Conservation (phyloP, 2,329 filamentous ascomycete genomes). For the Raffaelea ambrosiae region DNA sequence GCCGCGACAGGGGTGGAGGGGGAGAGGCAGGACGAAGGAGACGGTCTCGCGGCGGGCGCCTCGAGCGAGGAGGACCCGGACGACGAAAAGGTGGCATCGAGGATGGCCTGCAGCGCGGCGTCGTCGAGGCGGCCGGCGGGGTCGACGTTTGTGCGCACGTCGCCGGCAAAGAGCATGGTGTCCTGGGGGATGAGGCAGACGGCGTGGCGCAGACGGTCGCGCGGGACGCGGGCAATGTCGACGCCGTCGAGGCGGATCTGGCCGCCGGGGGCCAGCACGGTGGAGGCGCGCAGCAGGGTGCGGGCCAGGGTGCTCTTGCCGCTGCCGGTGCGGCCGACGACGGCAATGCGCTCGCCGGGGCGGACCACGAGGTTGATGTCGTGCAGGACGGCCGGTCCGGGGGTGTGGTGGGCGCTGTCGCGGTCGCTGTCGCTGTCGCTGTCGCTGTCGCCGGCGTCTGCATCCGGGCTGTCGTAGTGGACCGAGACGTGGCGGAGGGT, state of each 20-base stretch:
- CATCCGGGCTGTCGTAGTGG: constrained; percentile 9
- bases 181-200: constrained; percentile 95
- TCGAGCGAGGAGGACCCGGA: no score
- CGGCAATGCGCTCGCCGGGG: constrained; percentile 72
- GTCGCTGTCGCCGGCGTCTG: no score
- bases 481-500: constrained; percentile 20
- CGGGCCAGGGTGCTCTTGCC: constrained; percentile 86
- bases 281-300: constrained; percentile 79
- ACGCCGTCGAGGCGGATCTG: constrained; percentile 77
- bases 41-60: no score
- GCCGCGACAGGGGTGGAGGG: neutral
- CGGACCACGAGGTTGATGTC: neutral
- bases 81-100: no score
- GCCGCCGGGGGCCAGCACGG: constrained; percentile 76
- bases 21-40: neutral
- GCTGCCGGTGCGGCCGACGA: constrained; percentile 82
- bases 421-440: no score
- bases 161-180: constrained; percentile 74
- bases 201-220: constrained; percentile 79
- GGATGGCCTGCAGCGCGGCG: constrained; percentile 4
- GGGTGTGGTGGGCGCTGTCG: no score
- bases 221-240: constrained; percentile 75
- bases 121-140: constrained; percentile 12
- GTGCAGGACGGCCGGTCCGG: neutral
- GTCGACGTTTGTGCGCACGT: neutral